Evolutionary conservation across 305 asterid species (phyloP), one percentile per base, ranked within the genome.

Genomic region (Fraxinus latifolia): DNA sequence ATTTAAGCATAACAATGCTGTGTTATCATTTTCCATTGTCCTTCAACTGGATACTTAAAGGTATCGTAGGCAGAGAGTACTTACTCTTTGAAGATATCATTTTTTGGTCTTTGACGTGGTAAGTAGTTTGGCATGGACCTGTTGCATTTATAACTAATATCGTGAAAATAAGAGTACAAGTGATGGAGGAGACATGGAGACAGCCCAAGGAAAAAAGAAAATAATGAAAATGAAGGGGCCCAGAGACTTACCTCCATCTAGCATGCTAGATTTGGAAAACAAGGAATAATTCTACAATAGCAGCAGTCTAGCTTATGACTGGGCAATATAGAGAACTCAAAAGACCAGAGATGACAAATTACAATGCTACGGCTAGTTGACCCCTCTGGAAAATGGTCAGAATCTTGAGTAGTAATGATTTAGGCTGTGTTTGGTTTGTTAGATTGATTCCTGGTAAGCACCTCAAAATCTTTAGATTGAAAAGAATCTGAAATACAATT

Each of bases 1-100:
- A 55, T 80, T 79, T 77, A 65, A 76, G 77, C 74, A 78, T 70
- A 34, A 7, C n/a, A 71, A 36, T 3, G 15, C 39, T 39, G 68
- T 60, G 44, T 68, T 68, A 29, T 68, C 37, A 29, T 27, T 68
- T 31, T 36, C 21, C 74, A 14, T 29, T 68, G 9, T 68, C 39
- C 37, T 31, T 68, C 33, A 31, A 27, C 39, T 68, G 34, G n/a
- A 29, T 68, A 31, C 21, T 68, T 29, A 14, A 68, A 68, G 39
- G 23, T 68, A 5, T n/a, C 23, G 0, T 27, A 4, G 74, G 37
- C 37, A 14, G 74, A 67, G 34, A 68, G 19, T 68, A 68, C 21
- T 29, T 68, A 1, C 37, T 3, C 39, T 29, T 29, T 29, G 19
- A 31, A 68, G 39, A 29, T 68, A 68, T 68, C 23, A 4, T 31